Percentiles rank a stretch among this genome's conserved stretches.
Evolutionary conservation across 2,329 filamentous ascomycete genomes (phyloP).

Genomic region (Falciphora oryzae): DNA sequence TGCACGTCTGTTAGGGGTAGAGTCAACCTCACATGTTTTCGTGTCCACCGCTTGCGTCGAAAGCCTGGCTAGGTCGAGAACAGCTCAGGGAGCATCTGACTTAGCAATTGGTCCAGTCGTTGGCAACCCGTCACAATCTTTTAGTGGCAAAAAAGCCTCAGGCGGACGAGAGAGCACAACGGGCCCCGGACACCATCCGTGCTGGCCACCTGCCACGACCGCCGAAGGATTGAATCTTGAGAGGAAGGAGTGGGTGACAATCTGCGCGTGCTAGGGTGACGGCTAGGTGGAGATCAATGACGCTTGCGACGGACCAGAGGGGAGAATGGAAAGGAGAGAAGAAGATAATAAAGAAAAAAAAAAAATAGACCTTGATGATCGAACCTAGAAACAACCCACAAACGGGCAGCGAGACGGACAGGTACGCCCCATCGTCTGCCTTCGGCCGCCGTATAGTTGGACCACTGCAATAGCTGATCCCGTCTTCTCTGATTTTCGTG

Average conservation of each 20-base stretch:
- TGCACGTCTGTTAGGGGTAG: conserved; percentile 1
- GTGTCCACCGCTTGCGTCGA: background rate
- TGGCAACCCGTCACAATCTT: background rate
- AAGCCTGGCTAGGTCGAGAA: background rate
- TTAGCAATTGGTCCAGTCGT: background rate
- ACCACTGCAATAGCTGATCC: background rate
- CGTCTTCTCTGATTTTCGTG: background rate
- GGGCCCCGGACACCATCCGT: no score
- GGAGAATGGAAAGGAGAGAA: no score
- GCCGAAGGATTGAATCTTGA: no score
- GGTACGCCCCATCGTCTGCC: background rate
- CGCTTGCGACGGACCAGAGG: no score
- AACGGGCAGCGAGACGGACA: background rate
- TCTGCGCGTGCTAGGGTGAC: no score
- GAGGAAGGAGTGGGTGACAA: no score
- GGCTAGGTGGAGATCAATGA: no score
- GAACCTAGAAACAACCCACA: background rate
- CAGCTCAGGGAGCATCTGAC: background rate
- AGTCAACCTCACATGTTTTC: background rate
- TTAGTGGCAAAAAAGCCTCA: background rate
- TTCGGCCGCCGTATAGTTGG: background rate
- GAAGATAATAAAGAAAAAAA: background rate
- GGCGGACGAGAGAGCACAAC: background rate
- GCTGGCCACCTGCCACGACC: no score
- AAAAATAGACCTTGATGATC: no score